Evolutionary conservation across 2,329 filamentous ascomycete genomes (phyloP), one percentile per base, ranked within the genome.

Genomic region (Diaporthe helianthi): DNA sequence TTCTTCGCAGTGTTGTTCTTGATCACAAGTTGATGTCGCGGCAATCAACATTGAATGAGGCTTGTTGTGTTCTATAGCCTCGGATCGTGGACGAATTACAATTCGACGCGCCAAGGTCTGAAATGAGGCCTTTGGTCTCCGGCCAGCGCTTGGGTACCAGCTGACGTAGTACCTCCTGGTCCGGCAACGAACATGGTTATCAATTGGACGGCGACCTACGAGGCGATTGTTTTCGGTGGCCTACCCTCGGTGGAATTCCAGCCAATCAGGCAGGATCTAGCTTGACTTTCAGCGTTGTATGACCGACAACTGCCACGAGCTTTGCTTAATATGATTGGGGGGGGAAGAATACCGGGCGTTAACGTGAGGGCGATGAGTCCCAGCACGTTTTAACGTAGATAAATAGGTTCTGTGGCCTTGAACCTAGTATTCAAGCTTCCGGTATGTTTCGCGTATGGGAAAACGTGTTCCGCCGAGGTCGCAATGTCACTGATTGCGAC

Each of bases 351-450:
- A 19, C n/a, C 41, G 44, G 58, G 58, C 58, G 58, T 36, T 36
- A 44, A 63, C 47, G 44, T 49, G 58, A 63, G 58, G 58, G 58
- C 58, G 58, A 22, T 26, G 29, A 47, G 26, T 47, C 58, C 26
- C 41, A 46, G 58, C 58, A 47, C 58, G 58, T 49, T 63, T 36
- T 36, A 49, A 26, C 26, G 29, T 29, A 49, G 26, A 24, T 19
- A 44, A 47, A 44, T 63, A 63, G 41, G 58, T 31, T 63, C n/a
- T 49, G 58, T 33, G 58, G 58, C 58, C 44, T 49, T 22, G 1
- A 63, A 63, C 58, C 44, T 63, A 63, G 58, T 24, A 49, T 13
- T 31, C 58, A 63, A 49, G 58, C 58, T 63, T 63, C 58, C 58
- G 44, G 12, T 63, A 49, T 36, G 58, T 49, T 63, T 63, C 44